phyloP scores from a whole-genome alignment of 2,329 filamentous ascomycete genomes.

The Alternaria longipes region DNA sequence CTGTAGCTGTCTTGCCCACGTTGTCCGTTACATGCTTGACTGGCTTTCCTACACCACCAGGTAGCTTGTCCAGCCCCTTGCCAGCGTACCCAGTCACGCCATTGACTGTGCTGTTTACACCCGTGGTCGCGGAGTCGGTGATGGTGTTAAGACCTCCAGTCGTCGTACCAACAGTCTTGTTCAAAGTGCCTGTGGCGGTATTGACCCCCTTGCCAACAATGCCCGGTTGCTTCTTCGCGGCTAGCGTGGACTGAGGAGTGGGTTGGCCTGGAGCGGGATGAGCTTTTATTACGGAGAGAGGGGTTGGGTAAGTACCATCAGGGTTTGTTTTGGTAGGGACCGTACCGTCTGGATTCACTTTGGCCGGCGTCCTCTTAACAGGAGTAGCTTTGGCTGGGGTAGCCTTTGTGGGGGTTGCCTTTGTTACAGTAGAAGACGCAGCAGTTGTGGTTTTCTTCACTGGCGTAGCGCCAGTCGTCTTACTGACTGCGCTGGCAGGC shows the following conservation, averaged over 20 bases:
- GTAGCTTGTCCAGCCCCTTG: slow-evolving; percentile 49
- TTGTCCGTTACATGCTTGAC: slow-evolving; percentile 53
- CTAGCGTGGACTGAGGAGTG: slow-evolving; percentile 17
- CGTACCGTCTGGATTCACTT: slow-evolving; percentile 20
- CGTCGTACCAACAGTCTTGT: slow-evolving; percentile 47
- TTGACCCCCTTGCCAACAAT: slow-evolving; percentile 47
- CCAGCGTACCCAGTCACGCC: slow-evolving; percentile 51
- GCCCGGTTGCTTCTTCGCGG: slow-evolving; percentile 45
- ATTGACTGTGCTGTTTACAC: slow-evolving; percentile 48
- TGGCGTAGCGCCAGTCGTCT: slow-evolving; percentile 18
- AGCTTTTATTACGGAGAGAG: slow-evolving; percentile 34
- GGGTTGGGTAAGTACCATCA: slow-evolving; percentile 44
- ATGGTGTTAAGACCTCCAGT: slow-evolving; percentile 50
- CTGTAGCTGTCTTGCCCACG: slow-evolving; percentile 55
- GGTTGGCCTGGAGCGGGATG: slow-evolving; percentile 38
- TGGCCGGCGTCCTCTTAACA: slow-evolving; percentile 37
- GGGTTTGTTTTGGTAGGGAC: slow-evolving; percentile 22
- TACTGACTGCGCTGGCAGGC: slow-evolving; percentile 23
- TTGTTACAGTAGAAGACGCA: slow-evolving; percentile 9
- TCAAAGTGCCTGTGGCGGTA: slow-evolving; percentile 47
- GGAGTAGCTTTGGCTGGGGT: slow-evolving; percentile 30
- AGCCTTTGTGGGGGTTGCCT: slow-evolving; percentile 22
- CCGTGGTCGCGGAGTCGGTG: slow-evolving; percentile 49
- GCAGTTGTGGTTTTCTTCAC: slow-evolving; percentile 27
- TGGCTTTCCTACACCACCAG: slow-evolving; percentile 47